Conservation (phyloP, 1,284 basidiomycete species). For the Ceratobasidium sp. region DNA sequence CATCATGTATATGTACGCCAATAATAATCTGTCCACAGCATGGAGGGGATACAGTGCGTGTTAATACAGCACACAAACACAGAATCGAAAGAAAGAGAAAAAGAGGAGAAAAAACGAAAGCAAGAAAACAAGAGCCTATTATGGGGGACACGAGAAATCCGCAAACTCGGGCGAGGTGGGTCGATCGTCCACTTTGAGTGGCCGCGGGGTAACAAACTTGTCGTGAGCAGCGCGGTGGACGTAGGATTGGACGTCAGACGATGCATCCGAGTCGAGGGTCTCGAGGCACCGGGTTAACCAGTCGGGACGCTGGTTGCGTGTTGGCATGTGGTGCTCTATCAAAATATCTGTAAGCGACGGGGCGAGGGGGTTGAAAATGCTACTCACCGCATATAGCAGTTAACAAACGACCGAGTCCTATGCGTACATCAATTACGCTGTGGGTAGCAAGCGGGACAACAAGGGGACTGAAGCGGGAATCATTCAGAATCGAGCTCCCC, state of each 20-base stretch:
- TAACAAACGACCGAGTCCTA: slow-evolving; percentile 81
- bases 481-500: slow-evolving; percentile 61
- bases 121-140: neutral
- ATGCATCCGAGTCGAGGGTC: slow-evolving; percentile 46
- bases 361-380: slow-evolving; percentile 51
- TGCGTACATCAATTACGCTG: slow-evolving; percentile 87
- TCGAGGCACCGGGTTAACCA: slow-evolving; percentile 44
- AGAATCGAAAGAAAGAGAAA: slow-evolving; percentile 18
- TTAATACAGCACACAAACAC: slow-evolving; percentile 18
- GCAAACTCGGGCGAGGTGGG: slow-evolving; percentile 4
- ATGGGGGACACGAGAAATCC: slow-evolving; percentile 39
- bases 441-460: slow-evolving; percentile 75
- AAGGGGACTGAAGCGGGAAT: slow-evolving; percentile 71
- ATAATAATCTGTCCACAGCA: slow-evolving; percentile 24
- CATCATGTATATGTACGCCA: slow-evolving; percentile 32
- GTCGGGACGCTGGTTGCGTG: slow-evolving; percentile 20
- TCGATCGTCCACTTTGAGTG: neutral
- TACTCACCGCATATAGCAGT: slow-evolving; percentile 68
- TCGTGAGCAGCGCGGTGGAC: slow-evolving; percentile 40
- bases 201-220: slow-evolving; percentile 8
- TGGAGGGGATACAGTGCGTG: slow-evolving; percentile 24
- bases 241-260: slow-evolving; percentile 49
- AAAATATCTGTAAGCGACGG: slow-evolving; percentile 53
- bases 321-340: slow-evolving; percentile 46
- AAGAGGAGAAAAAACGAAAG: slow-evolving; percentile 1